Conservation (phyloP, 176 grass and related monocot species). For the Neostapfia colusana region DNA sequence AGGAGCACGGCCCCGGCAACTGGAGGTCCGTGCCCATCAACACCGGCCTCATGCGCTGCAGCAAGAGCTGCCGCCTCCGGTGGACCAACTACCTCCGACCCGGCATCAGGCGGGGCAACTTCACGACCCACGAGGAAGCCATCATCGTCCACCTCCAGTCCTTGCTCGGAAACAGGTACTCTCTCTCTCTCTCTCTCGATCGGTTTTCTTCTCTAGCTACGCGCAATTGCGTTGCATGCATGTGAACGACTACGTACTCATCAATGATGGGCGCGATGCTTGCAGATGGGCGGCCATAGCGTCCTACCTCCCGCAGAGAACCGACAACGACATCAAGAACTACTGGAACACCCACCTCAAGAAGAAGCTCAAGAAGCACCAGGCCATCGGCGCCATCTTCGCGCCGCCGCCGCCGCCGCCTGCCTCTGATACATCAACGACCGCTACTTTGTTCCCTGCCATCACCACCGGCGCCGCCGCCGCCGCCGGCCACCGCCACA, state of each 20-base stretch:
- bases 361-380: constrained; percentile 82
- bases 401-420: neutral
- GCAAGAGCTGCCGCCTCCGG: constrained; percentile 81
- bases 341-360: constrained; percentile 97
- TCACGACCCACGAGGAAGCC: constrained; percentile 71
- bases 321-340: constrained; percentile 96
- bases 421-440: neutral
- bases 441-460: neutral
- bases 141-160: constrained; percentile 88
- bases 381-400: constrained; percentile 48
- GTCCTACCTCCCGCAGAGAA: constrained; percentile 76
- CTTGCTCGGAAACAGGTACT: constrained; percentile 73
- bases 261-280: too few species aligned
- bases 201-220: too few species aligned
- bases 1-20: constrained; percentile 80
- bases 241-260: neutral
- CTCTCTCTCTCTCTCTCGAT: neutral
- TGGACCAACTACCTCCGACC: constrained; percentile 91
- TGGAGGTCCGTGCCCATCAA: constrained; percentile 78
- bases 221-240: neutral
- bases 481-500: constrained; percentile 33
- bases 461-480: neutral
- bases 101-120: constrained; percentile 70
- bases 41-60: constrained; percentile 81
- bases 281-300: constrained; percentile 77